Evolutionary conservation across 2,329 filamentous ascomycete genomes (phyloP), one percentile per base, ranked within the genome.

Genomic region (Pyrenophora tritici-repentis): DNA sequence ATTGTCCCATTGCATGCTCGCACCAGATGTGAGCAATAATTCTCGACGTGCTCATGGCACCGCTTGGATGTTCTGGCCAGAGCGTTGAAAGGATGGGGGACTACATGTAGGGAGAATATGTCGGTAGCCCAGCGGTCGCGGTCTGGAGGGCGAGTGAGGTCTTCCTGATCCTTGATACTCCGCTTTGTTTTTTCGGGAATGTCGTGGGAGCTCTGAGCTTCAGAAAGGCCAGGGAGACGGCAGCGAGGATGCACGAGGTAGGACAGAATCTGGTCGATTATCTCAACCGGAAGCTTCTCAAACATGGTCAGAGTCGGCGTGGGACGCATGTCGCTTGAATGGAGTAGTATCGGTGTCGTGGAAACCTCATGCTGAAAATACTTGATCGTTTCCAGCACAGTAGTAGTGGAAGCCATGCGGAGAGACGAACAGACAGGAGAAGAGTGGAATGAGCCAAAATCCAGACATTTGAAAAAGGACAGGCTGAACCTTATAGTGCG

Each of bases 161-260:
- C 58, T 42, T 64, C 59, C 17, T 46, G 47, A 17, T 52, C 53
- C 56, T 63, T 68, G 42, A 66, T 58, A 5, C 29, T 50, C 33
- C 49, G 53, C 44, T 60, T 62, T 14, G 47, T 50, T 3, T 51
- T 32, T 14, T 49, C 42, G 7, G 63, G 55, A 32, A 57, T 56
- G 26, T 65, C 58, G 32, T 59, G 55, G 34, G 43, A 37, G 47
- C 67, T 71, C 42, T 68, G 62, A 26, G 55, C 39, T 47, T 71
- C 65, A 4, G 66, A 62, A 37, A 67, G 62, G 6, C 67, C 68
- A 1, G 67, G 62, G 4, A 72, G 60, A 9, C 63, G 59, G 2
- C 66, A 69, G 31, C 65, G 53, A 5, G 68, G 67, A 36, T 63
- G 55, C 6, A 58, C 58, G 42, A 72, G 62, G 50, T 65, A 60